Base-by-base conservation (phyloP, 1,139 yeast genomes). In the Blastobotrys malaysiensis region DNA sequence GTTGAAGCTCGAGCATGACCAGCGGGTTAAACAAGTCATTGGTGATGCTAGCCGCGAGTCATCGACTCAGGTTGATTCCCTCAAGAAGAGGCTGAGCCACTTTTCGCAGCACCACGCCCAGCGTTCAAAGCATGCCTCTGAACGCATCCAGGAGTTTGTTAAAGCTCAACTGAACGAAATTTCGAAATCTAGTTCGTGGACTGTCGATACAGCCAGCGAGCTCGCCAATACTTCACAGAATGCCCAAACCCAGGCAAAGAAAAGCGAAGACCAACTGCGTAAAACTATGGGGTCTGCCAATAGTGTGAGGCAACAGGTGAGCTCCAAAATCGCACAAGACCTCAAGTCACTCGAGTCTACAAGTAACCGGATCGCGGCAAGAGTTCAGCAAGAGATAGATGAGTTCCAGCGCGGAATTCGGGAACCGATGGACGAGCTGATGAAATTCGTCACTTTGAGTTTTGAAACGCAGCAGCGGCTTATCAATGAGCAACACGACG, bases 1-100 rank as follows among this genome's bases (percentile, higher is more conserved):
- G 24, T 57, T 57, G 13, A 60, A 60, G 21, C 48, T 54, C 11
- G 53, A 56, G 3, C 51, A 56, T 3, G 67, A 61, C 20, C 48
- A 45, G 22, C 43, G 50, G 21, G 62, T 65, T 47, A 50, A 54
- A 18, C 46, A 46, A 7, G 55, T 57, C 9, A 58, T 65, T 46
- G 53, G 52, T 13, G 46, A 51, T 6, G 50, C 62, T 16, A 57
- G 60, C 45, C 45, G 27, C 19, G 50, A 55, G n/a, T 48, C 57
- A 13, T 16, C 52, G 16, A 27, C 48, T 13, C 48, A 50, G 19
- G 51, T 57, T 3, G 46, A 31, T 5, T 31, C 39, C 16, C 39
- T 31, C 16, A 31, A 31, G 16, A n/a, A 16, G 16, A 14, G 39
- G 7, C 16, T 31, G 39, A n/a, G n/a, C 39, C 39, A 31, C 16